These are phyloP conservation scores for Dictyostelium purpureum DNA, from an alignment of 78 protist species.

Conservation along the genomic window DNA sequence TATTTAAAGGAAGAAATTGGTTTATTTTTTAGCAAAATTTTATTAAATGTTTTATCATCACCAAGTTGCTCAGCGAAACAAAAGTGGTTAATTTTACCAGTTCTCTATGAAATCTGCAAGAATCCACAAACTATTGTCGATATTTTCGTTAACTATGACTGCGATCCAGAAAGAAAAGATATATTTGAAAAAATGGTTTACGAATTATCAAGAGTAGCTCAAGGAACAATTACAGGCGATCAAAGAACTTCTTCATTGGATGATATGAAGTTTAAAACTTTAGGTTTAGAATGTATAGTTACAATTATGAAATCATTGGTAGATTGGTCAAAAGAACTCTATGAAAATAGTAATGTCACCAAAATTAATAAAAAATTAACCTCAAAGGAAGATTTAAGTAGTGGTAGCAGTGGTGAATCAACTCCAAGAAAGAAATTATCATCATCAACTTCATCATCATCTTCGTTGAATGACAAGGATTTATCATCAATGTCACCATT, in stretches of 20 bases:
- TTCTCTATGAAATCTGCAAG: constrained; percentile 84
- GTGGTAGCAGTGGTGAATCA: neutral
- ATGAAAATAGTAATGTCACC: neutral
- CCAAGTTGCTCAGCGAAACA: constrained; percentile 82
- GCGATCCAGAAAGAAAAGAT: constrained; percentile 90
- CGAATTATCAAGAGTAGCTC: constrained; percentile 73
- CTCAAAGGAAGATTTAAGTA: neutral
- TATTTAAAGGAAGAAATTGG: constrained; percentile 86
- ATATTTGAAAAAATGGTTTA: constrained; percentile 88
- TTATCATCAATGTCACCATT: neutral
- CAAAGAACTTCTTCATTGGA: constrained; percentile 11
- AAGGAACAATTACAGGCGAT: constrained; percentile 47
- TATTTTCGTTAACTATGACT: constrained; percentile 98
- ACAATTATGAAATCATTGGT: constrained; percentile 86
- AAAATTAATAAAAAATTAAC: neutral
- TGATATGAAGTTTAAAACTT: constrained; percentile 43
- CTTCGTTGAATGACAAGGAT: neutral
- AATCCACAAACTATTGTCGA: constrained; percentile 94
- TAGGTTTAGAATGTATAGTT: constrained; percentile 90
- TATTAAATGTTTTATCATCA: constrained; percentile 90
- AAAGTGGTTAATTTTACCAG: constrained; percentile 90
- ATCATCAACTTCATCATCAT: neutral
- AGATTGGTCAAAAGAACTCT: constrained; percentile 81
- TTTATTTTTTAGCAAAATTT: constrained; percentile 91
- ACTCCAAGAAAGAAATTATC: constrained; percentile 3